phyloP scores from a whole-genome alignment of 2,329 filamentous ascomycete species.

The Polytolypa hystricis region DNA sequence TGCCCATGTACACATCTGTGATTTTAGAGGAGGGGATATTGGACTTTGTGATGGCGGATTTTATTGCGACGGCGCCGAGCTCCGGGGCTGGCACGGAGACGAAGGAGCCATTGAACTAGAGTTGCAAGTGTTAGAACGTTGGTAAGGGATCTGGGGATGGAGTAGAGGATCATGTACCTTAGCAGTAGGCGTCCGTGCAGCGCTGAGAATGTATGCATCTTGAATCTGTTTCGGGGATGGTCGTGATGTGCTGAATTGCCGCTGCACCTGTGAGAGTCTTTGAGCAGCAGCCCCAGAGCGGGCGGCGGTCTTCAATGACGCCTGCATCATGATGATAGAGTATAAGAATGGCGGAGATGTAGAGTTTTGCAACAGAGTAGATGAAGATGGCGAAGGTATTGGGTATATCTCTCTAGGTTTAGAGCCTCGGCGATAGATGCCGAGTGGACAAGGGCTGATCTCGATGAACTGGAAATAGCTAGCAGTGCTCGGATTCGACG shows the following conservation, averaged over 20 bases:
- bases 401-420: too few relatives aligned
- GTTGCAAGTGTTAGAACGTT: conserved; percentile 8
- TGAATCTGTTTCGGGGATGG: conserved; percentile 54
- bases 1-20: conserved; percentile 94
- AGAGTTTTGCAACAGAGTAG: too few relatives aligned
- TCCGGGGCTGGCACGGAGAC: conserved; percentile 72
- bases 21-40: conserved; percentile 70
- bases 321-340: conserved; percentile 12
- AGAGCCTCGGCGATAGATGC: too few relatives aligned
- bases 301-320: conserved; percentile 17
- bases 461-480: too few relatives aligned
- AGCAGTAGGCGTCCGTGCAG: conserved; percentile 75
- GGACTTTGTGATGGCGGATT: conserved; percentile 77
- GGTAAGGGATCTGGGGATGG: conserved; percentile 6
- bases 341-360: too few relatives aligned
- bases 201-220: conserved; percentile 90
- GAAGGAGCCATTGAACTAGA: conserved; percentile 91
- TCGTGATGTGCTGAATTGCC: conserved; percentile 43
- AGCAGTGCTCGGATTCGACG: too few relatives aligned
- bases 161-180: conserved; percentile 47
- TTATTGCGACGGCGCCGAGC: conserved; percentile 84
- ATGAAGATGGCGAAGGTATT: too few relatives aligned
- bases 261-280: conserved; percentile 36
- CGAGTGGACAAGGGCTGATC: too few relatives aligned
- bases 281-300: conserved; percentile 23